Evolutionary conservation across 2,329 filamentous ascomycete species (phyloP).

Genomic region (Myriosclerotinia curreyana): DNA sequence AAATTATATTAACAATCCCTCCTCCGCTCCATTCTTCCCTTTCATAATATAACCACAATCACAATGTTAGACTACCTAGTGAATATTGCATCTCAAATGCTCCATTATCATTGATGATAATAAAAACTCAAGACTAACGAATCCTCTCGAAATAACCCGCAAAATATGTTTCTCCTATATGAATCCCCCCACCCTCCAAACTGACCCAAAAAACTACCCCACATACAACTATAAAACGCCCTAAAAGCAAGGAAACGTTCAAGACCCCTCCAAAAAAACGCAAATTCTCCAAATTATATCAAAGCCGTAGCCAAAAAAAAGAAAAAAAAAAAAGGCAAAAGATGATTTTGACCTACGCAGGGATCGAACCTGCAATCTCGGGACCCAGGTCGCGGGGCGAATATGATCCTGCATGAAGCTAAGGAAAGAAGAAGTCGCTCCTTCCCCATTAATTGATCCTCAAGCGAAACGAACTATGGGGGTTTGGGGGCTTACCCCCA

Average conservation of each 20-base stretch:
- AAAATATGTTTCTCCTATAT: too few relatives aligned
- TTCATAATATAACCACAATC: not conserved
- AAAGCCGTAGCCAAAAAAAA: not conserved
- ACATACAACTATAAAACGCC: too few relatives aligned
- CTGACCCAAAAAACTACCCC: too few relatives aligned
- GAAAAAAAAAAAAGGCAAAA: too few relatives aligned
- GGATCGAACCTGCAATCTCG: constrained; percentile 48
- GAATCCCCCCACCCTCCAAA: too few relatives aligned
- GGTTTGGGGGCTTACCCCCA: too few relatives aligned
- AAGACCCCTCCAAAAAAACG: too few relatives aligned
- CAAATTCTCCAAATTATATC: not conserved
- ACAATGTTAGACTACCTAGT: too few relatives aligned
- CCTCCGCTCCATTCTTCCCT: not conserved
- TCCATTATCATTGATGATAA: not conserved
- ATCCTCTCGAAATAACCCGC: not conserved
- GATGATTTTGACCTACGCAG: constrained; percentile 30
- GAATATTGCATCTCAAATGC: not conserved
- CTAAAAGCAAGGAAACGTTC: not conserved
- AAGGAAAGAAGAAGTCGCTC: too few relatives aligned
- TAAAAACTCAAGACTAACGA: not conserved
- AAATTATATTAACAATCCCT: not conserved
- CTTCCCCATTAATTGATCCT: too few relatives aligned
- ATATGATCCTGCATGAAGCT: too few relatives aligned
- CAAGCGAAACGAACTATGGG: too few relatives aligned
- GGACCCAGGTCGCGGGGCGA: constrained; percentile 32